Conservation (phyloP, 2,329 filamentous ascomycete genomes). For the Mariannaea sp. region DNA sequence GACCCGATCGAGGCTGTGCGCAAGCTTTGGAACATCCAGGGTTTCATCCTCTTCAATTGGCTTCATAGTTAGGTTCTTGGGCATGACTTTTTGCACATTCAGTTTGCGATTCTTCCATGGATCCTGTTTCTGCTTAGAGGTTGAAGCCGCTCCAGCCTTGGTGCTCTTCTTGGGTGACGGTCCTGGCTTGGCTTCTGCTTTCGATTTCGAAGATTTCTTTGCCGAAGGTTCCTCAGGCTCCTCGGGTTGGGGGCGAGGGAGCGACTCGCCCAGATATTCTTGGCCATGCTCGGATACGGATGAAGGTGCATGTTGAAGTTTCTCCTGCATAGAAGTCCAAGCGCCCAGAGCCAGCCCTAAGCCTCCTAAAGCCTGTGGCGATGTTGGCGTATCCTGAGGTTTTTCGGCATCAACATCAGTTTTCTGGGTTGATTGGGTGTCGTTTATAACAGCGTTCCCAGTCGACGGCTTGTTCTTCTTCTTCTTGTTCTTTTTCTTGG, state of each 20-base stretch:
- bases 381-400: not conserved
- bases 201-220: not conserved
- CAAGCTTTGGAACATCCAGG: conserved; percentile 61
- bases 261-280: not conserved
- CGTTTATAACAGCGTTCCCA: no score
- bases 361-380: not conserved
- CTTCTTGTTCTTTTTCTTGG: conserved; percentile 3
- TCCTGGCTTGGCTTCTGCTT: not conserved
- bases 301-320: conserved; percentile 24
- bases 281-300: no score
- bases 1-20: conserved; percentile 83
- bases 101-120: conserved; percentile 14
- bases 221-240: not conserved
- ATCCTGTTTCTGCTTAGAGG: not conserved
- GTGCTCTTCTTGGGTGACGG: not conserved
- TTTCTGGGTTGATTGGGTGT: no score
- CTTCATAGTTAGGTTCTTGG: conserved; percentile 33
- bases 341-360: conserved; percentile 16
- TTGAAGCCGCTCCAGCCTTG: not conserved
- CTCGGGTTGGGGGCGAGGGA: not conserved
- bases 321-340: conserved; percentile 40
- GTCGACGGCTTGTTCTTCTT: conserved; percentile 7
- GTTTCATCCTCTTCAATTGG: conserved; percentile 42
- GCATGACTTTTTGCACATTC: conserved; percentile 38
- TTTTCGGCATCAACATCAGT: no score